Conservation (phyloP, 495 filamentous ascomycete genomes). For the Annulohypoxylon stygium region DNA sequence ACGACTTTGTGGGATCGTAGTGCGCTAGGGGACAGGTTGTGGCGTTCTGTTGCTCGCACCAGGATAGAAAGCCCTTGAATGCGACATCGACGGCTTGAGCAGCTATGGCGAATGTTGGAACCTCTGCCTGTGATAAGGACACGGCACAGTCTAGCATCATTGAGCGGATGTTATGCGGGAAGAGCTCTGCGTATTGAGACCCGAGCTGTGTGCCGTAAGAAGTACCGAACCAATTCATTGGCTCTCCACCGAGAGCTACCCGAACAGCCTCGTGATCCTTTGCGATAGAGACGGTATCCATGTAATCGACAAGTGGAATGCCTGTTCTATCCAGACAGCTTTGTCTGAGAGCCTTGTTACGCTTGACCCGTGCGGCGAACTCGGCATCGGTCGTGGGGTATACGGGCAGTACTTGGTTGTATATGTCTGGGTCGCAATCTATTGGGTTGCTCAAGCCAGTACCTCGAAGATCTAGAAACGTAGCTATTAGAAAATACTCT, state of each 20-base stretch:
- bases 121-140: background rate
- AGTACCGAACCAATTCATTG: slow-evolving; percentile 52
- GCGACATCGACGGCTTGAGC: background rate
- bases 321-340: slow-evolving; percentile 52
- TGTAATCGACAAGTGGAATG: slow-evolving; percentile 36
- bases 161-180: slow-evolving; percentile 34
- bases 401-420: slow-evolving; percentile 35
- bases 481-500: background rate
- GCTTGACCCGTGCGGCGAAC: slow-evolving; percentile 33
- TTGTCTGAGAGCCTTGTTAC: slow-evolving; percentile 47
- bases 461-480: slow-evolving; percentile 23
- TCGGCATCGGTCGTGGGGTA: slow-evolving; percentile 37
- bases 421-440: slow-evolving; percentile 50
- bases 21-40: slow-evolving; percentile 14
- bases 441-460: slow-evolving; percentile 49
- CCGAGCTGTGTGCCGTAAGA: slow-evolving; percentile 67
- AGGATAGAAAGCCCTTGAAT: slow-evolving; percentile 8
- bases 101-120: background rate
- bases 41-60: background rate
- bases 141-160: slow-evolving; percentile 32
- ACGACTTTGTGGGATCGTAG: background rate
- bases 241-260: slow-evolving; percentile 44
- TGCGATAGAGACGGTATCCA: slow-evolving; percentile 53
- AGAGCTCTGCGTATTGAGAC: slow-evolving; percentile 50
- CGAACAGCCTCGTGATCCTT: slow-evolving; percentile 56